These are phyloP conservation scores for Arachis monticola DNA, from an alignment of 331 rosid species.

Conservation along the genomic window DNA sequence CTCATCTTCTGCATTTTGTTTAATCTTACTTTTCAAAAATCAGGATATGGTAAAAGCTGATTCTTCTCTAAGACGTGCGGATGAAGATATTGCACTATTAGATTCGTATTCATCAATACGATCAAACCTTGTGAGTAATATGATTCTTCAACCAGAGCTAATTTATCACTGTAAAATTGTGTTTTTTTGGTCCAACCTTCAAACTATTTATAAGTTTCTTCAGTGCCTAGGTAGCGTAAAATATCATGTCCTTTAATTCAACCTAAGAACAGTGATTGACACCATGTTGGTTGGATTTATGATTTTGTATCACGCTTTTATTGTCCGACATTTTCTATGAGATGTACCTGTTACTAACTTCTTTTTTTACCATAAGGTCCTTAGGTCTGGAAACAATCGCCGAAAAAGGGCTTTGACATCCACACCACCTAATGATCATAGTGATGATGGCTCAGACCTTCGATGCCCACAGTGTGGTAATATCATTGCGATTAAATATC, in stretches of 20 bases:
- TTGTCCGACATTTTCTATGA: conserved; percentile 10
- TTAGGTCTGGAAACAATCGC: conserved; percentile 55
- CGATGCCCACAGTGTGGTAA: conserved; percentile 92
- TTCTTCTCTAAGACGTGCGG: conserved; percentile 69
- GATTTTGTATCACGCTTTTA: conserved; percentile 13
- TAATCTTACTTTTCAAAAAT: conserved; percentile 17
- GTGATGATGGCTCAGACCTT: conserved; percentile 46
- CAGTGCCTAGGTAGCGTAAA: neutral
- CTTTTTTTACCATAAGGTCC: conserved; percentile 51
- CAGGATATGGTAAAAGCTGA: conserved; percentile 73
- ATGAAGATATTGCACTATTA: conserved; percentile 70
- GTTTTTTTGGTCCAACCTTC: conserved; percentile 13
- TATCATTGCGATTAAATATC: conserved; percentile 26
- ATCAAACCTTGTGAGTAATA: conserved; percentile 82
- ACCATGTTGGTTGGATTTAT: conserved; percentile 14
- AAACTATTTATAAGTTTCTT: neutral
- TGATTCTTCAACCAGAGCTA: conserved; percentile 34
- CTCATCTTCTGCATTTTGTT: neutral
- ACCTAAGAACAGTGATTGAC: conserved; percentile 3
- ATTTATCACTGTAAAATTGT: conserved; percentile 11
- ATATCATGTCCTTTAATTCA: conserved; percentile 11
- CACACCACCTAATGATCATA: conserved; percentile 49
- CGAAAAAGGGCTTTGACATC: conserved; percentile 54
- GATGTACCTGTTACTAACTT: neutral
- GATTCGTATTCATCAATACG: conserved; percentile 73